Evolutionary conservation across 768 basidiomycete genomes (phyloP).

Genomic region (Saitozyma sp.): DNA sequence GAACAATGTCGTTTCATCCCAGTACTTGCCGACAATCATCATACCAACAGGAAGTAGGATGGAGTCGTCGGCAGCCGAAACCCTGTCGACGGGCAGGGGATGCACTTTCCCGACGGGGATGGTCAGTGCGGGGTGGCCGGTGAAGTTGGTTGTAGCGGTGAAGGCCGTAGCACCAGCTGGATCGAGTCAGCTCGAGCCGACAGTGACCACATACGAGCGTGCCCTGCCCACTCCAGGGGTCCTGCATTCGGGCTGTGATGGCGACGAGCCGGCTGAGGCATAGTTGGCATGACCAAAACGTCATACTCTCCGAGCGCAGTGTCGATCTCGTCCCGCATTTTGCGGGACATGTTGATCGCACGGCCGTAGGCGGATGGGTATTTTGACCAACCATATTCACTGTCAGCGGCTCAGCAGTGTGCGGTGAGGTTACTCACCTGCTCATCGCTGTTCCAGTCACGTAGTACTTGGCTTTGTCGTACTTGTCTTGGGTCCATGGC

Average conservation of each 20-base stretch:
- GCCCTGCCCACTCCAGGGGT: conserved; percentile 36
- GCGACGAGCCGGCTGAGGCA: conserved; percentile 52
- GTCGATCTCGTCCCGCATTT: conserved; percentile 53
- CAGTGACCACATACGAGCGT: conserved; percentile 13
- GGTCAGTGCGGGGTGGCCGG: conserved; percentile 57
- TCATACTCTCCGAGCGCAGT: conserved; percentile 45
- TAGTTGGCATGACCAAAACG: conserved; percentile 55
- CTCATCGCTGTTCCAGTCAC: conserved; percentile 26
- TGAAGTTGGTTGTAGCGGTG: conserved; percentile 36
- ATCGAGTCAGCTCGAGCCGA: conserved; percentile 4
- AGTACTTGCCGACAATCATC: conserved; percentile 53
- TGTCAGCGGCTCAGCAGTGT: conserved; percentile 24
- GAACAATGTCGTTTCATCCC: conserved; percentile 39
- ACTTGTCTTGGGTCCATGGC: conserved; percentile 55
- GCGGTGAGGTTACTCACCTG: conserved; percentile 26
- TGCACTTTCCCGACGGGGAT: conserved; percentile 56
- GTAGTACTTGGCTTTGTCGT: conserved; percentile 49
- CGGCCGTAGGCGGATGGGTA: conserved; percentile 52
- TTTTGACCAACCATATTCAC: conserved; percentile 48
- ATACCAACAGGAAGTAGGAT: conserved; percentile 55
- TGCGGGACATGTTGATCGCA: conserved; percentile 54
- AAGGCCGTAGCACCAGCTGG: conserved; percentile 35
- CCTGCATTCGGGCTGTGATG: conserved; percentile 35
- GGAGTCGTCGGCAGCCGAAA: conserved; percentile 7
- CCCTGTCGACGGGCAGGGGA: conserved; percentile 51